Evolutionary conservation across 1,139 yeast species (phyloP).

Genomic region (Zygotorulaspora mrakii): DNA sequence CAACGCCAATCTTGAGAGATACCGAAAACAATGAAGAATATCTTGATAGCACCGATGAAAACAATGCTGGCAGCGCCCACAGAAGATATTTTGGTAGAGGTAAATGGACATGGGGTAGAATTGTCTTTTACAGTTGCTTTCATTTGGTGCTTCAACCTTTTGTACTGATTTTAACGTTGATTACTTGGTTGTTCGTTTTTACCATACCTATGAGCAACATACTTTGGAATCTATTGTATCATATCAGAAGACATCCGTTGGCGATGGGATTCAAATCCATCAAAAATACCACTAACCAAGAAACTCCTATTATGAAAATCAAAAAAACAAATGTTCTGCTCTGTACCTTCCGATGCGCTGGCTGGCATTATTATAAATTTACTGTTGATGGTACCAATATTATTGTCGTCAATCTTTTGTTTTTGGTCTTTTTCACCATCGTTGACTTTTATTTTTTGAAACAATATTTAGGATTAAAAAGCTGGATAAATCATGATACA

Average conservation of each 20-base stretch:
- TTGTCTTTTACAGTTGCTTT: conserved; percentile 70
- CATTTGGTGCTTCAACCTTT: conserved; percentile 70
- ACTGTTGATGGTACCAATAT: conserved; percentile 96
- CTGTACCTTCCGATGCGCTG: conserved; percentile 90
- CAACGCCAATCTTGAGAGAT: conserved; percentile 5
- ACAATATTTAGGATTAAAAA: conserved; percentile 46
- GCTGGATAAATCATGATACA: conserved; percentile 54
- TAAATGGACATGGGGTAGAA: conserved; percentile 81
- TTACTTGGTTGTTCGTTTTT: conserved; percentile 82
- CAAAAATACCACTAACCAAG: conserved; percentile 26
- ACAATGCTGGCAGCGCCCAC: conserved; percentile 41
- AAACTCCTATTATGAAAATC: conserved; percentile 14
- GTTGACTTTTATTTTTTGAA: conserved; percentile 67
- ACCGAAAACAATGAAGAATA: conserved; percentile 1
- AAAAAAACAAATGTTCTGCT: conserved; percentile 43
- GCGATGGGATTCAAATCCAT: conserved; percentile 45
- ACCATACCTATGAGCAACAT: conserved; percentile 92
- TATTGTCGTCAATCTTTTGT: conserved; percentile 78
- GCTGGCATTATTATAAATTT: conserved; percentile 88
- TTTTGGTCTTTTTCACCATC: conserved; percentile 78
- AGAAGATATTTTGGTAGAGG: conserved; percentile 87
- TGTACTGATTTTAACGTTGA: conserved; percentile 49
- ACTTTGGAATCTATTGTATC: conserved; percentile 62
- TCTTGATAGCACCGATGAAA: conserved; percentile 1
- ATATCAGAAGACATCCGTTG: conserved; percentile 84